These are phyloP conservation scores for Penicillium sp. DNA, from an alignment of 2,329 filamentous ascomycete genomes.

Conservation along the genomic window DNA sequence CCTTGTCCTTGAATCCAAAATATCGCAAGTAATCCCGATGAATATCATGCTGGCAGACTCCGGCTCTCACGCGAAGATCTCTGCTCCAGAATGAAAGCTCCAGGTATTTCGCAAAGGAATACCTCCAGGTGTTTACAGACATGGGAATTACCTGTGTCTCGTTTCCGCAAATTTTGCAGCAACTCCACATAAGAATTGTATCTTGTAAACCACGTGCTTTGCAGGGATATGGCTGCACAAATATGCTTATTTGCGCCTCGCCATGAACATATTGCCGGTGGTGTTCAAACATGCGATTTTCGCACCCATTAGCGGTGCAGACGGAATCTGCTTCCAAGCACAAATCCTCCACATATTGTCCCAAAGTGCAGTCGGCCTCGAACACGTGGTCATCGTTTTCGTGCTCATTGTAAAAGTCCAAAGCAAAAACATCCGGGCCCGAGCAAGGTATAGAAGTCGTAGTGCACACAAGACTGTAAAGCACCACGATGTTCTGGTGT, in stretches of 20 bases:
- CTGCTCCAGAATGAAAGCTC: slow-evolving; percentile 95
- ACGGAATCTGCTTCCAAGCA: slow-evolving; percentile 71
- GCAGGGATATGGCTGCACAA: slow-evolving; percentile 71
- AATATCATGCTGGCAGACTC: slow-evolving; percentile 83
- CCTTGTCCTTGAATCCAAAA: slow-evolving; percentile 82
- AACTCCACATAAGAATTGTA: slow-evolving; percentile 95
- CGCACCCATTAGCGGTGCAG: slow-evolving; percentile 80
- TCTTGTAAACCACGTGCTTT: slow-evolving; percentile 63
- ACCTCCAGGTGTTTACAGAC: slow-evolving; percentile 94
- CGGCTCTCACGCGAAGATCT: slow-evolving; percentile 68
- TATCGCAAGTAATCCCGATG: slow-evolving; percentile 89
- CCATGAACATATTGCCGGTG: slow-evolving; percentile 97
- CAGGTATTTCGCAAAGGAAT: slow-evolving; percentile 98
- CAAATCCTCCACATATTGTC: slow-evolving; percentile 90
- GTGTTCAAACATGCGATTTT: slow-evolving; percentile 84
- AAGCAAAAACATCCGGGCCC: slow-evolving; percentile 82
- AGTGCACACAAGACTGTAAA: slow-evolving; percentile 92
- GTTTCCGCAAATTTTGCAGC: slow-evolving; percentile 84
- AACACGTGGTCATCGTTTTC: slow-evolving; percentile 65
- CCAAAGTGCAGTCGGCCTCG: slow-evolving; percentile 81
- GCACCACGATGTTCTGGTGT: slow-evolving; percentile 91
- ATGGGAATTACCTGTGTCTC: slow-evolving; percentile 87
- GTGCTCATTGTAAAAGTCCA: slow-evolving; percentile 92
- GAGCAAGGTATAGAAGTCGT: slow-evolving; percentile 89
- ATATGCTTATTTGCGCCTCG: slow-evolving; percentile 85